These are phyloP conservation scores for Cladosporium sp. DNA, from an alignment of 2,329 filamentous ascomycete species.

Conservation along the genomic window DNA sequence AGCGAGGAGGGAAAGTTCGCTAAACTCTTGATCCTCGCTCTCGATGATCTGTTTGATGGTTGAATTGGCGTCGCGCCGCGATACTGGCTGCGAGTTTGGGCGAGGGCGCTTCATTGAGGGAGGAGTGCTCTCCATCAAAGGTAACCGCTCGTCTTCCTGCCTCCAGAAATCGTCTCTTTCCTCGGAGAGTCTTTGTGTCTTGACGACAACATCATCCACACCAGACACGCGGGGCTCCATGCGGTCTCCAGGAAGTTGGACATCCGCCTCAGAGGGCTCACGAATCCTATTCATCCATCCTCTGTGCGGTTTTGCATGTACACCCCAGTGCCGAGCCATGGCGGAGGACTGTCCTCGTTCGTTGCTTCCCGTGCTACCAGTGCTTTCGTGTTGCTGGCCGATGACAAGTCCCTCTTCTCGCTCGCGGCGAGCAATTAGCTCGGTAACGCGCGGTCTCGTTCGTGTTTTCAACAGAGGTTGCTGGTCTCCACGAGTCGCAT, in stretches of 20 bases:
- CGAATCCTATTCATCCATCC: constrained; percentile 27
- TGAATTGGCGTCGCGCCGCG: constrained; percentile 22
- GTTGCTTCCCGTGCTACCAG: constrained; percentile 28
- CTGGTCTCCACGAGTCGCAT: constrained; percentile 25
- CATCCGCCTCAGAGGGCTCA: constrained; percentile 9
- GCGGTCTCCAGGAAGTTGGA: neutral
- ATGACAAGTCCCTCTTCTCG: constrained; percentile 7
- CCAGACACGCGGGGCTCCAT: neutral
- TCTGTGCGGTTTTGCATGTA: constrained; percentile 17
- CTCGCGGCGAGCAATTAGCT: constrained; percentile 19
- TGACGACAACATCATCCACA: constrained; percentile 18
- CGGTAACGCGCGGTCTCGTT: constrained; percentile 24
- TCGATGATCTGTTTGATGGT: constrained; percentile 23
- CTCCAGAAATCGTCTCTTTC: constrained; percentile 22
- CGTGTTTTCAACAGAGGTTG: constrained; percentile 25
- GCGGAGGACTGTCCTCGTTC: constrained; percentile 39
- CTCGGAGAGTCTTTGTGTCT: constrained; percentile 18
- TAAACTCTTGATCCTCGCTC: constrained; percentile 37
- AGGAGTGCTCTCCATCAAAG: constrained; percentile 39
- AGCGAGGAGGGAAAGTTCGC: constrained; percentile 40
- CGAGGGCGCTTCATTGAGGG: constrained; percentile 28
- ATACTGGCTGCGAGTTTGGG: constrained; percentile 17
- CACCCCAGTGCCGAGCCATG: constrained; percentile 42
- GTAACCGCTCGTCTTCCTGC: constrained; percentile 33
- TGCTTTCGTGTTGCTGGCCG: constrained; percentile 14